phyloP scores from a whole-genome alignment of 169 alveolate species.

The Eimeria maxima region DNA sequence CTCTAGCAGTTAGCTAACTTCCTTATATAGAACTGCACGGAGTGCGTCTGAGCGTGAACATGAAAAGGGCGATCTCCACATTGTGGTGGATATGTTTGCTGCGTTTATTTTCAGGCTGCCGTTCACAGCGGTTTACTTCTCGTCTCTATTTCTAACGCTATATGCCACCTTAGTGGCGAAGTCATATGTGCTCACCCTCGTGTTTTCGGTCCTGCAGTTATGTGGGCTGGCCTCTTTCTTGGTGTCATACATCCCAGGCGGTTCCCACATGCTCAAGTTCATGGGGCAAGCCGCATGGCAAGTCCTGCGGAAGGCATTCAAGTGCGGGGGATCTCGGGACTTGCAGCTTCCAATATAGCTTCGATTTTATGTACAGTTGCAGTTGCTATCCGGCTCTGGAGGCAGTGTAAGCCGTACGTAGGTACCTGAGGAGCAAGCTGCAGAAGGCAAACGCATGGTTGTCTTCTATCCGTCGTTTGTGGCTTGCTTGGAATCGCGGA shows the following conservation, averaged over 20 bases:
- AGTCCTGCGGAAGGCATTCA: conserved; percentile 73
- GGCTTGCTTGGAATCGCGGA: conserved; percentile 16
- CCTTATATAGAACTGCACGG: neutral
- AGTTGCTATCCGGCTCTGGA: neutral
- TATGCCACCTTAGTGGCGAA: conserved; percentile 86
- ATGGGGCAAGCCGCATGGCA: conserved; percentile 82
- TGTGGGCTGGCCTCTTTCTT: conserved; percentile 86
- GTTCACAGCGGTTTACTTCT: conserved; percentile 85
- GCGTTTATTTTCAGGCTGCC: conserved; percentile 83
- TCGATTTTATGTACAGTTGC: conserved; percentile 17
- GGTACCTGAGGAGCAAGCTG: neutral
- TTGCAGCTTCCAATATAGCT: conserved; percentile 74
- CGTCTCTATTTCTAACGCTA: conserved; percentile 86
- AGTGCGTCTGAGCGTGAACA: neutral
- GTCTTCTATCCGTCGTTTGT: neutral
- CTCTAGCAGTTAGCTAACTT: neutral
- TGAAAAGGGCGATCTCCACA: neutral
- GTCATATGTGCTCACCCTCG: conserved; percentile 86
- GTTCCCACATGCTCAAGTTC: conserved; percentile 84
- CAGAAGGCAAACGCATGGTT: conserved; percentile 28
- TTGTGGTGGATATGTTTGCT: neutral
- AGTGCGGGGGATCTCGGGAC: conserved; percentile 82
- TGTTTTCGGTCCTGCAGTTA: conserved; percentile 87
- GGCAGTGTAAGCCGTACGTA: neutral
- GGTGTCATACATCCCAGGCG: conserved; percentile 88